These are phyloP conservation scores for Suillus americanus DNA, from an alignment of 768 basidiomycete genomes.

Conservation along the genomic window DNA sequence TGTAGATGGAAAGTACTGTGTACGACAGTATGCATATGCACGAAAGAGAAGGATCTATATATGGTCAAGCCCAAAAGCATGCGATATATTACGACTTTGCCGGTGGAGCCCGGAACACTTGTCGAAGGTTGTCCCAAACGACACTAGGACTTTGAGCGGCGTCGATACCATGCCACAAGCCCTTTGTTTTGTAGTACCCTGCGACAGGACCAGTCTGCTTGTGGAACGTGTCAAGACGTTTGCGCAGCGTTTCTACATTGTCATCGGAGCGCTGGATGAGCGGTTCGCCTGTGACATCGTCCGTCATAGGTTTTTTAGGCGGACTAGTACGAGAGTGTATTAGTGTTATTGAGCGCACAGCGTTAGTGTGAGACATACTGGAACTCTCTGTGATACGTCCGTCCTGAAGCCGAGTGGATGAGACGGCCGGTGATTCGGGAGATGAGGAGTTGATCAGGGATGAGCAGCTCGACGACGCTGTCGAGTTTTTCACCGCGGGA, in stretches of 20 bases:
- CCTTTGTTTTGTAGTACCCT: constrained; percentile 91
- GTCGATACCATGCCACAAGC: constrained; percentile 88
- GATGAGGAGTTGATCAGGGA: constrained; percentile 94
- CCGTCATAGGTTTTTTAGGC: constrained; percentile 92
- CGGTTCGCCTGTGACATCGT: constrained; percentile 94
- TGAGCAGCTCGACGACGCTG: constrained; percentile 88
- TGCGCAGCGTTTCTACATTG: constrained; percentile 92
- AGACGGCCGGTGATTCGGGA: constrained; percentile 97
- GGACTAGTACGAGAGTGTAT: constrained; percentile 54
- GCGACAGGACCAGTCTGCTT: constrained; percentile 93
- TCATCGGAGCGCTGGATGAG: constrained; percentile 97
- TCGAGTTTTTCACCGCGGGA: constrained; percentile 84
- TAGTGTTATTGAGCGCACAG: constrained; percentile 10
- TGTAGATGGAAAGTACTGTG: constrained; percentile 28
- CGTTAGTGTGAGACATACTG: constrained; percentile 53
- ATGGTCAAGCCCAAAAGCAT: neutral
- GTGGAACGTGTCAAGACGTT: constrained; percentile 89
- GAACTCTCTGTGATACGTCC: constrained; percentile 95
- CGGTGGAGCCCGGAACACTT: constrained; percentile 50
- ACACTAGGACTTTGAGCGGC: constrained; percentile 90
- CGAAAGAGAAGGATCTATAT: neutral
- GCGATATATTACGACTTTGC: constrained; percentile 18
- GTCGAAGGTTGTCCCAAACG: constrained; percentile 83
- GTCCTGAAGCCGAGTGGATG: constrained; percentile 85
- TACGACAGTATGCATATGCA: constrained; percentile 6